Evolutionary conservation across 768 basidiomycete genomes (phyloP).

Genomic region (Piloderma croceum): DNA sequence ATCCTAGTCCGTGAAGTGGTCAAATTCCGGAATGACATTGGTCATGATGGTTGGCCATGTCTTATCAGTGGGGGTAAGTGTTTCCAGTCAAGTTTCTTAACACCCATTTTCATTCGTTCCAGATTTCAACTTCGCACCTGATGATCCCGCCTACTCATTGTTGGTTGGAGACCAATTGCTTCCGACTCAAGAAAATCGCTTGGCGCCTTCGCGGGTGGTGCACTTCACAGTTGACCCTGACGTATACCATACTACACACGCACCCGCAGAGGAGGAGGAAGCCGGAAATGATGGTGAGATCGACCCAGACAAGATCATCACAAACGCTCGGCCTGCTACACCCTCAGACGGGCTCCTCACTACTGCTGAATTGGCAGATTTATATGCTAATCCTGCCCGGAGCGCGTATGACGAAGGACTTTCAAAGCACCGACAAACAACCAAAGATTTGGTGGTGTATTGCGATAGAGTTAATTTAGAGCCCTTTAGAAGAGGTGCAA

Average conservation of each 20-base stretch:
- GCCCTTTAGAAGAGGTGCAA: conserved; percentile 42
- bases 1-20: conserved; percentile 64
- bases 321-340: conserved; percentile 58
- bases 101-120: no score
- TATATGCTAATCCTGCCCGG: conserved; percentile 30
- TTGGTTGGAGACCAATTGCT: conserved; percentile 58
- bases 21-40: conserved; percentile 45
- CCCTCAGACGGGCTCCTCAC: conserved; percentile 66
- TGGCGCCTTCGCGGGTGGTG: conserved; percentile 65
- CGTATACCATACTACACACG: conserved; percentile 28
- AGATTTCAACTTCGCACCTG: conserved; percentile 92
- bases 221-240: conserved; percentile 64
- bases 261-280: conserved; percentile 40
- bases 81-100: no score
- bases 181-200: conserved; percentile 42
- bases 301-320: conserved; percentile 70
- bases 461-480: conserved; percentile 41
- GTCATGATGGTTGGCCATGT: conserved; percentile 61
- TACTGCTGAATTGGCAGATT: conserved; percentile 45
- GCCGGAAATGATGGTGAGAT: conserved; percentile 34
- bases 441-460: conserved; percentile 35
- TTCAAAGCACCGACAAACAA: conserved; percentile 12
- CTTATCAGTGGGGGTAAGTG: conserved; percentile 80
- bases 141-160: conserved; percentile 78
- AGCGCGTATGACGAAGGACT: conserved; percentile 70